Base-by-base conservation (phyloP, 1,284 basidiomycete genomes). In the Ustilago crameri region DNA sequence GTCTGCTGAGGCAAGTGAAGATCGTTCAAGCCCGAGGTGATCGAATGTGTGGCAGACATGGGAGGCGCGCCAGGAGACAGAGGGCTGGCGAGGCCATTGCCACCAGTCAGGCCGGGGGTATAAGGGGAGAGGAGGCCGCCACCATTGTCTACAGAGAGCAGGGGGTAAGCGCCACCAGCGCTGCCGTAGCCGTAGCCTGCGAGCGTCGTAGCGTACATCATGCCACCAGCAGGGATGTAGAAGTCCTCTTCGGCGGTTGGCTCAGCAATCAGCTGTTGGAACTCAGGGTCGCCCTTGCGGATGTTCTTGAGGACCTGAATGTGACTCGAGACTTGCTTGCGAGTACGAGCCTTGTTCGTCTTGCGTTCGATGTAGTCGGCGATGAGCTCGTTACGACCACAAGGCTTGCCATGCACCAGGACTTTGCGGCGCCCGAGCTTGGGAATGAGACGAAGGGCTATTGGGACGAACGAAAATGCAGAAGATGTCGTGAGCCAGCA, bases 371-470 rank as follows among this genome's bases (percentile, higher is more conserved):
- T 85, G 63, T 86, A 86, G 61, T 85, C 83, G 24, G 84, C 85
- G 67, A 87, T 86, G 43, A 87, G 83, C 74, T 87, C 86, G 75
- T 87, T 87, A n/a, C 86, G 84, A 0, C 86, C 86, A 47, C 85
- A 85, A 1, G 86, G 82, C 70, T 86, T 86, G 41, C 84, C 84
- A 56, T 85, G 80, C 47, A 87, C 85, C 45, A 85, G 75, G 53
- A 87, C 81, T 72, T 87, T 87, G 54, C 83, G 83, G n/a, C 85
- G 80, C 7, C 85, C 85, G 17, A 86, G 82, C 60, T 84, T 84
- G 50, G 85, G 85, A 9, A 86, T 82, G 18, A 85, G 71, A 5
- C 78, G 79, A 34, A 85, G 78, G 20, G 84, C 85, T 84, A 61
- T 10, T 27, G 27, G 26, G 18, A 5, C 22, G 22, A 32, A 23